Conservation (phyloP, 78 protist species). For the Planoprotostelium fungivorum region DNA sequence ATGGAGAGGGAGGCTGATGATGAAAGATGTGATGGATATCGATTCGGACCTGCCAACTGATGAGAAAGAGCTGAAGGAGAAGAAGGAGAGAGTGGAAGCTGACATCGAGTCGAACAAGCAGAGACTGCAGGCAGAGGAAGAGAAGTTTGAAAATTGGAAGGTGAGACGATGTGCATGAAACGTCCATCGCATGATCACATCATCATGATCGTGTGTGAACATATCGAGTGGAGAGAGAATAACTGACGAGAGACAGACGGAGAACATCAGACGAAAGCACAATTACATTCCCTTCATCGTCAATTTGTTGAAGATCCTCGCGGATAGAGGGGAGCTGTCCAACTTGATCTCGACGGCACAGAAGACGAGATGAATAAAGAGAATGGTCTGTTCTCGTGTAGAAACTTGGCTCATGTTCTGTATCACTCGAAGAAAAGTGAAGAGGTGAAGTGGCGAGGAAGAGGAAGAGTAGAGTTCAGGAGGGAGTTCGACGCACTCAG, state of each 20-base stretch:
- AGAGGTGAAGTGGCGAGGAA: too few relatives aligned
- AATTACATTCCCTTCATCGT: conserved; percentile 91
- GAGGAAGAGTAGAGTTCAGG: too few relatives aligned
- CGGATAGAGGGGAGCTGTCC: conserved; percentile 56
- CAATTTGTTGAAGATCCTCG: conserved; percentile 63
- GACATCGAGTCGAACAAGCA: conserved; percentile 10
- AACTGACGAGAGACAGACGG: conserved; percentile 21
- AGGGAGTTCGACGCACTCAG: too few relatives aligned
- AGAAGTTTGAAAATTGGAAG: conserved; percentile 38
- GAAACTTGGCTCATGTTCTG: too few relatives aligned
- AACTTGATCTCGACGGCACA: conserved; percentile 37
- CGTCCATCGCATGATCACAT: background rate
- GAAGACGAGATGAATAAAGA: background rate
- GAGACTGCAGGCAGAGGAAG: conserved; percentile 36
- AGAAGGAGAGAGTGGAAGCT: background rate
- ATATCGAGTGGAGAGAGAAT: background rate
- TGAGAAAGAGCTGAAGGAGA: background rate
- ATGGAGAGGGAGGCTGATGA: conserved; percentile 10
- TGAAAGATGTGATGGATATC: conserved; percentile 8
- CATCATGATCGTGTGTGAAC: background rate
- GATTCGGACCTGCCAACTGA: background rate
- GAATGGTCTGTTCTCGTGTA: too few relatives aligned
- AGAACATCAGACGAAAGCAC: conserved; percentile 85
- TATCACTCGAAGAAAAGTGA: too few relatives aligned
- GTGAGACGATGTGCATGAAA: too few relatives aligned